Conservation (phyloP, 2,329 filamentous ascomycete genomes). For the Colletotrichum melonis region DNA sequence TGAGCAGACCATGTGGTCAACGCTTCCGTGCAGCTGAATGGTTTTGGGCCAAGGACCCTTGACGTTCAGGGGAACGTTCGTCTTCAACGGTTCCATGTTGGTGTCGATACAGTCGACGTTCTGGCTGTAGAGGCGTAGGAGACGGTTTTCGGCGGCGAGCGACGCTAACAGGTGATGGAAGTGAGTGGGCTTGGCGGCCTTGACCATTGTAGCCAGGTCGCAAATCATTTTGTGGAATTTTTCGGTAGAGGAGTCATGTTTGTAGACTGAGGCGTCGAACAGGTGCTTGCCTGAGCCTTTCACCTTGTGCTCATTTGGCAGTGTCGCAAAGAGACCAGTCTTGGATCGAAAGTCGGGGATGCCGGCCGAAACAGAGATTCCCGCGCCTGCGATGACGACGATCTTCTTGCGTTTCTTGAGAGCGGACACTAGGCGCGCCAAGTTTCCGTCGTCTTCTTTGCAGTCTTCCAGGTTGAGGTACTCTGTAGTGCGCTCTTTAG, state of each 20-base stretch:
- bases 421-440: constrained; percentile 78
- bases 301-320: constrained; percentile 88
- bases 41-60: constrained; percentile 95
- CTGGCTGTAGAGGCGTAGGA: constrained; percentile 93
- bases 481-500: constrained; percentile 79
- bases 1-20: constrained; percentile 96
- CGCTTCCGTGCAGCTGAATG: constrained; percentile 91
- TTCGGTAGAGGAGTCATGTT: constrained; percentile 86
- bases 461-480: constrained; percentile 76
- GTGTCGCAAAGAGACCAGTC: constrained; percentile 86
- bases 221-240: constrained; percentile 98
- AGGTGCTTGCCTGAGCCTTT: constrained; percentile 95
- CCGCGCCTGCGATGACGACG: constrained; percentile 94
- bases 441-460: constrained; percentile 60
- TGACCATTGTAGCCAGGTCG: constrained; percentile 82
- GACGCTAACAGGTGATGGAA: constrained; percentile 97
- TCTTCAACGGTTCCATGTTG: constrained; percentile 80
- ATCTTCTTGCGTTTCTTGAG: constrained; percentile 94
- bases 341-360: constrained; percentile 97
- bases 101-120: constrained; percentile 98
- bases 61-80: constrained; percentile 80
- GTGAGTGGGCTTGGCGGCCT: constrained; percentile 80
- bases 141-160: constrained; percentile 84
- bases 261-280: constrained; percentile 98
- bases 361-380: constrained; percentile 95